phyloP scores from a whole-genome alignment of 1,284 basidiomycete genomes.

The Schizophyllum amplum region DNA sequence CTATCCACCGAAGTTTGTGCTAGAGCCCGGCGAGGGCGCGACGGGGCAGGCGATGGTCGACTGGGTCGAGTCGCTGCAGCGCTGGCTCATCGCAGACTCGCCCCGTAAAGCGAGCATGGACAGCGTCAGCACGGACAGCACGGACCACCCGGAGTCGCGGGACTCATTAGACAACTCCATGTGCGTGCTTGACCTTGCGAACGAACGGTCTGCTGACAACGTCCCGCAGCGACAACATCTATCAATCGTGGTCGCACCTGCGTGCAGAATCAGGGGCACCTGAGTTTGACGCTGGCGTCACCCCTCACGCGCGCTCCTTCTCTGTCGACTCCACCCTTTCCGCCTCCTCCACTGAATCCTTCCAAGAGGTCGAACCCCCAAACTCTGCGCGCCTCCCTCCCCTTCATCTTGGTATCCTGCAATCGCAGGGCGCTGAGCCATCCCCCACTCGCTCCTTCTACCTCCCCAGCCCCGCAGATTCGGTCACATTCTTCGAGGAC shows the following conservation, averaged over 20 bases:
- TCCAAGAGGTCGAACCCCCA: slow-evolving; percentile 20
- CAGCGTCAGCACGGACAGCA: slow-evolving; percentile 18
- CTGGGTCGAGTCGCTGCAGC: slow-evolving; percentile 69
- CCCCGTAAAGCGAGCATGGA: slow-evolving; percentile 19
- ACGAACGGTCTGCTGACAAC: slow-evolving; percentile 6
- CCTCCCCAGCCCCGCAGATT: slow-evolving; percentile 52
- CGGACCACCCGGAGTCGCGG: slow-evolving; percentile 26
- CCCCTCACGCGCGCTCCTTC: slow-evolving; percentile 50
- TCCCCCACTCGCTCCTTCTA: slow-evolving; percentile 50
- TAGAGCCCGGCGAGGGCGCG: slow-evolving; percentile 33
- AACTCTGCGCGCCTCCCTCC: slow-evolving; percentile 33
- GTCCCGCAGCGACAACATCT: slow-evolving; percentile 29
- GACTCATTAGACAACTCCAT: slow-evolving; percentile 32
- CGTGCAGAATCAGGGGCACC: slow-evolving; percentile 20
- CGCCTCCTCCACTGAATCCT: slow-evolving; percentile 36
- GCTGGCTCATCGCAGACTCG: slow-evolving; percentile 60
- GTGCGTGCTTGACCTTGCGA: slow-evolving; percentile 24
- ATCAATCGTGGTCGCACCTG: slow-evolving; percentile 34
- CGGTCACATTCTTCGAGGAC: slow-evolving; percentile 33
- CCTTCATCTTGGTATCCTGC: slow-evolving; percentile 41
- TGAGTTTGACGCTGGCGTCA: slow-evolving; percentile 27
- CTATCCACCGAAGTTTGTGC: slow-evolving; percentile 71
- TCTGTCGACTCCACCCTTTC: slow-evolving; percentile 57
- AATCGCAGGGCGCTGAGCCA: slow-evolving; percentile 28
- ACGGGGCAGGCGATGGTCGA: slow-evolving; percentile 48